phyloP scores from a whole-genome alignment of 2,329 filamentous ascomycete species.

The Paecilomyces niveus region DNA sequence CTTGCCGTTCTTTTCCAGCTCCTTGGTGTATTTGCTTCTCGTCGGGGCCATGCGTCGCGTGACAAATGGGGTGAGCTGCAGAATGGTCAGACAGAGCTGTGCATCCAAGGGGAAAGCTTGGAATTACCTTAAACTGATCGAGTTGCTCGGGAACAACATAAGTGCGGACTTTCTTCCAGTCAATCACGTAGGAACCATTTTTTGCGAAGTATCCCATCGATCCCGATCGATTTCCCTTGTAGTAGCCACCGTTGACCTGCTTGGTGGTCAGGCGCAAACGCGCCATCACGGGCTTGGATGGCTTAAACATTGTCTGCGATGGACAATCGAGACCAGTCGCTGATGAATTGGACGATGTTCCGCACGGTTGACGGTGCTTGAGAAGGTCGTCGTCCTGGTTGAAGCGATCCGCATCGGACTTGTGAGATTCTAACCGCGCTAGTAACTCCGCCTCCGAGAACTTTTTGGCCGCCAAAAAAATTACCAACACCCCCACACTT shows the following conservation, averaged over 20 bases:
- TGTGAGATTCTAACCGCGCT: neutral
- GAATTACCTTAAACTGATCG: slow-evolving; percentile 61
- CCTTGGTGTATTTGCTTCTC: slow-evolving; percentile 24
- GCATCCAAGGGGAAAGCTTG: neutral
- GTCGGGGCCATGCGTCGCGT: slow-evolving; percentile 35
- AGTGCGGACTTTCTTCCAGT: slow-evolving; percentile 82
- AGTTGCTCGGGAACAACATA: slow-evolving; percentile 71
- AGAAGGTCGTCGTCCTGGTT: neutral
- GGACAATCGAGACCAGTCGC: neutral
- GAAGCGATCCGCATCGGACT: neutral
- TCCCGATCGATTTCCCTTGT: slow-evolving; percentile 90
- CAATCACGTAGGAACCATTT: slow-evolving; percentile 59
- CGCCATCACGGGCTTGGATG: slow-evolving; percentile 50
- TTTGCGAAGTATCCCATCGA: slow-evolving; percentile 75
- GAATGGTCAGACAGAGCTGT: slow-evolving; percentile 6
- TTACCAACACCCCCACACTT: slow-evolving; percentile 6
- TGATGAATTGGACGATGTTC: neutral
- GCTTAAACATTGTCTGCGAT: slow-evolving; percentile 33
- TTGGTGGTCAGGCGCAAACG: slow-evolving; percentile 86
- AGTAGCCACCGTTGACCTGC: slow-evolving; percentile 86
- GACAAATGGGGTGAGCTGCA: slow-evolving; percentile 40
- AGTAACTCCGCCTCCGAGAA: neutral
- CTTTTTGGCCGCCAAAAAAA: slow-evolving; percentile 16
- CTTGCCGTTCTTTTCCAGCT: slow-evolving; percentile 20
- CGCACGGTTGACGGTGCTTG: neutral